These are phyloP conservation scores for Cytospora schulzeri DNA, from an alignment of 2,329 filamentous ascomycete species.

Conservation along the genomic window DNA sequence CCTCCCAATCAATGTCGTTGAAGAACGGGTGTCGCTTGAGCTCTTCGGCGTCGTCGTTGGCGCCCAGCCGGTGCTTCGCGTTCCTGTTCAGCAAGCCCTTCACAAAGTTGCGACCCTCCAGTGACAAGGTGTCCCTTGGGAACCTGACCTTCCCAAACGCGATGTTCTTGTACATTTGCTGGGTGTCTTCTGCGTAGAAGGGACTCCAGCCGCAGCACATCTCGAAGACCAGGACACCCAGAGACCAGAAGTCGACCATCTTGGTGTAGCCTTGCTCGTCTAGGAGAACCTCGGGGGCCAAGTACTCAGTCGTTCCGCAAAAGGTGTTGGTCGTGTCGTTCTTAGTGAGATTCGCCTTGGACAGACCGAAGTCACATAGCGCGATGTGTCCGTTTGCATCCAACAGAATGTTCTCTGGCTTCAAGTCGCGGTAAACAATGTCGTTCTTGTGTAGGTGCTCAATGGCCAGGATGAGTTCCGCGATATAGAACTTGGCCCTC, in stretches of 20 bases:
- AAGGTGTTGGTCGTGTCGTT: slow-evolving; percentile 99
- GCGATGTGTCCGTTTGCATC: slow-evolving; percentile 98
- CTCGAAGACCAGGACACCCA: slow-evolving; percentile 96
- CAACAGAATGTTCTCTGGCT: slow-evolving; percentile 95
- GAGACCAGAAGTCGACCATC: slow-evolving; percentile 99
- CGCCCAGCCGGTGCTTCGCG: slow-evolving; percentile 90
- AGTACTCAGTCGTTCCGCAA: slow-evolving; percentile 96
- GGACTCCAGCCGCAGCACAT: slow-evolving; percentile 99
- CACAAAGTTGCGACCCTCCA: slow-evolving; percentile 95
- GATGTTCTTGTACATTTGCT: slow-evolving; percentile 99
- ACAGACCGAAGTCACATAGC: slow-evolving; percentile 94
- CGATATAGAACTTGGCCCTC: slow-evolving; percentile 97
- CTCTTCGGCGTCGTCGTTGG: slow-evolving; percentile 88
- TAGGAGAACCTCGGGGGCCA: slow-evolving; percentile 90
- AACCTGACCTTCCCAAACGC: slow-evolving; percentile 98
- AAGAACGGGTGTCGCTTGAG: slow-evolving; percentile 96
- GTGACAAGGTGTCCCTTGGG: slow-evolving; percentile 88
- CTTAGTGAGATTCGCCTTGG: slow-evolving; percentile 95
- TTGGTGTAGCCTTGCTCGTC: slow-evolving; percentile 98
- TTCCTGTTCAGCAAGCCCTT: slow-evolving; percentile 97
- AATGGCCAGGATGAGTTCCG: slow-evolving; percentile 91
- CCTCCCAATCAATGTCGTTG: slow-evolving; percentile 88
- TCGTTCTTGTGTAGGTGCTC: slow-evolving; percentile 96
- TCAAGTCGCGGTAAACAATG: slow-evolving; percentile 96
- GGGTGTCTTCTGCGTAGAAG: slow-evolving; percentile 97